Conservation (phyloP, 768 basidiomycete genomes). For the Coprinellus aureogranulatus region DNA sequence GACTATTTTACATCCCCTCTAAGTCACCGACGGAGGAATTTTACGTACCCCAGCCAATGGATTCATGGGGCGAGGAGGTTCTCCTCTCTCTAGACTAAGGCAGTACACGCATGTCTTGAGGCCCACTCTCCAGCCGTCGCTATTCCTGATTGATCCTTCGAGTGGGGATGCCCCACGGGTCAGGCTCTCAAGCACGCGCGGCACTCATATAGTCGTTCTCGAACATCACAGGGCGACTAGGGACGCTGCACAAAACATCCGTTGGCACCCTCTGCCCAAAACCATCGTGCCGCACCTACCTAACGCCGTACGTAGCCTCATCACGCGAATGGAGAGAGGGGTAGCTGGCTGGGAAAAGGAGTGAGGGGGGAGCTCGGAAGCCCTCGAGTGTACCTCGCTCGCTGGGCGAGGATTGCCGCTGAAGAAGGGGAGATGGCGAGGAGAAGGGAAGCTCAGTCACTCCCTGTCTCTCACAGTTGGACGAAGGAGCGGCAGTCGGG, state of each 20-base stretch:
- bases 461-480: constrained; percentile 44
- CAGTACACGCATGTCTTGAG: constrained; percentile 79
- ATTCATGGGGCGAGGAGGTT: constrained; percentile 87
- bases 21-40: constrained; percentile 71
- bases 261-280: constrained; percentile 93
- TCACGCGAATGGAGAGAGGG: constrained; percentile 90
- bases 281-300: constrained; percentile 96
- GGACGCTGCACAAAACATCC: constrained; percentile 90
- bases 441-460: constrained; percentile 69
- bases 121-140: constrained; percentile 77
- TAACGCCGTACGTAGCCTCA: constrained; percentile 87
- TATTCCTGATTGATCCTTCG: constrained; percentile 92
- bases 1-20: constrained; percentile 18
- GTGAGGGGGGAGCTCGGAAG: constrained; percentile 96
- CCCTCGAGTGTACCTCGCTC: constrained; percentile 91
- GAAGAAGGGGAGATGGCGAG: constrained; percentile 95
- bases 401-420: constrained; percentile 96
- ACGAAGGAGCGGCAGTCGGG: constrained; percentile 61
- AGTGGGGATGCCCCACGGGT: constrained; percentile 69
- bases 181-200: constrained; percentile 68
- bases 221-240: constrained; percentile 91
- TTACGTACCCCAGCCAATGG: constrained; percentile 41
- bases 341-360: constrained; percentile 89
- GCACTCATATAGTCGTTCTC: constrained; percentile 93
- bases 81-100: constrained; percentile 72